A percentile compares a stretch with the other conserved stretches of the same genome.
Conservation (phyloP, 2,329 filamentous ascomycete species). For the Diplodia seriata region DNA sequence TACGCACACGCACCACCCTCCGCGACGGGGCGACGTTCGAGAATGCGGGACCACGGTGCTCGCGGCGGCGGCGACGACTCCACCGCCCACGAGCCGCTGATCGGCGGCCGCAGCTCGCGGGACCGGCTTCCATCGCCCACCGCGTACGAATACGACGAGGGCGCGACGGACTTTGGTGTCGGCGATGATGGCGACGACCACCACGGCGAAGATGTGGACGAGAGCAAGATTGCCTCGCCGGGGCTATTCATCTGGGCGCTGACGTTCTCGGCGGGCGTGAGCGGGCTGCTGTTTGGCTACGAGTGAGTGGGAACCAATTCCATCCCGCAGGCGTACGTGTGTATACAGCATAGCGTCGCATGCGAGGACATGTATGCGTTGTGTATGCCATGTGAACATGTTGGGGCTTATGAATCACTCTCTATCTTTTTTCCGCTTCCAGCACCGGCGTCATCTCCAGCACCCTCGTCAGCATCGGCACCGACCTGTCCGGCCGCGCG, state of each 20-base stretch:
- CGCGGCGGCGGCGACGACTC: background rate
- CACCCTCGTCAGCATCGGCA: conserved; percentile 62
- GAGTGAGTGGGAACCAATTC: conserved; percentile 51
- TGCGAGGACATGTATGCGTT: background rate
- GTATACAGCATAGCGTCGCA: too few species aligned
- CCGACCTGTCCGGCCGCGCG: conserved; percentile 59
- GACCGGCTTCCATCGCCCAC: conserved; percentile 8
- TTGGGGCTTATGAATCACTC: background rate
- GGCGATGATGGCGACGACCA: conserved; percentile 19
- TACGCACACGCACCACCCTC: background rate
- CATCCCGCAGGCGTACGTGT: background rate
- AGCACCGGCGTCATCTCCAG: conserved; percentile 68
- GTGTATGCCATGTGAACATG: background rate
- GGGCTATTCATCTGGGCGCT: conserved; percentile 61
- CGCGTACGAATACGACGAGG: conserved; percentile 15
- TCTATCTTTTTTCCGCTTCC: conserved; percentile 11
- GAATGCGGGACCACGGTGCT: conserved; percentile 22
- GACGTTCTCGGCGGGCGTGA: conserved; percentile 64
- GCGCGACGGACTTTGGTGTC: conserved; percentile 31
- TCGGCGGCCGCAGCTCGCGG: conserved; percentile 15
- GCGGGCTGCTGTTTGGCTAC: conserved; percentile 67
- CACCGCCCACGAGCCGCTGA: conserved; percentile 30
- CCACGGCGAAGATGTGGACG: conserved; percentile 39
- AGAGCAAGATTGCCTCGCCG: conserved; percentile 41
- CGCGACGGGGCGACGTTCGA: conserved; percentile 19